A percentile compares a stretch with the other conserved stretches of the same genome.
Conservation (phyloP, 371 early-diverging fungal species). For the Saksenaea oblongispora region DNA sequence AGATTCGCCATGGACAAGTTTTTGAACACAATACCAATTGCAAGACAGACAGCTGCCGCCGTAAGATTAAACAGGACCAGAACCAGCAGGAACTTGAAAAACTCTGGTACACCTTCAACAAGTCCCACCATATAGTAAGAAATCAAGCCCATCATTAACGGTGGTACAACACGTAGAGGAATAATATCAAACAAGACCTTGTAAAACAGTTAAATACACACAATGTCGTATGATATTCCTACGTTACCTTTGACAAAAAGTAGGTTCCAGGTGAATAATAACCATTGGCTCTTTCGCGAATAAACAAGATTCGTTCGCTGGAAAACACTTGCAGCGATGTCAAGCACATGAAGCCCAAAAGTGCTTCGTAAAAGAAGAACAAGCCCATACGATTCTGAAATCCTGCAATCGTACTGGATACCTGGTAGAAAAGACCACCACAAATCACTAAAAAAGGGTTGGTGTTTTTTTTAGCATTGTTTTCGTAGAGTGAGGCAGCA, state of each 20-base stretch:
- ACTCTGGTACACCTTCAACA: slow-evolving; percentile 63
- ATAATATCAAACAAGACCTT: slow-evolving; percentile 79
- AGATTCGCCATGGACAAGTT: slow-evolving; percentile 83
- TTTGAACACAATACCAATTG: slow-evolving; percentile 74
- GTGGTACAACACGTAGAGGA: slow-evolving; percentile 87
- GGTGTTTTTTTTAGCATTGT: background rate
- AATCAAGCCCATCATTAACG: slow-evolving; percentile 83
- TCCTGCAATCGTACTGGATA: slow-evolving; percentile 79
- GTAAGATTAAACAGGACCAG: slow-evolving; percentile 87
- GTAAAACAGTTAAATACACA: background rate
- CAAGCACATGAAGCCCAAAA: slow-evolving; percentile 80
- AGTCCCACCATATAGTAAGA: slow-evolving; percentile 90
- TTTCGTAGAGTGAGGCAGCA: slow-evolving; percentile 15
- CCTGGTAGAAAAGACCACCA: slow-evolving; percentile 83
- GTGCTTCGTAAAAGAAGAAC: slow-evolving; percentile 81
- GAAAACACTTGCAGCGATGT: slow-evolving; percentile 78
- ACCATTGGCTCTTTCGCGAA: slow-evolving; percentile 84
- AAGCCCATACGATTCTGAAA: slow-evolving; percentile 89
- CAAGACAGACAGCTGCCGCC: slow-evolving; percentile 78
- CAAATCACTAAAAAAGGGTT: slow-evolving; percentile 59
- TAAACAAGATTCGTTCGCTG: slow-evolving; percentile 73
- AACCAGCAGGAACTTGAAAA: slow-evolving; percentile 82
- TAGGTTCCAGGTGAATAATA: slow-evolving; percentile 82
- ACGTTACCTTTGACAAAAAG: slow-evolving; percentile 65
- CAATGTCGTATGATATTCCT: slow-evolving; percentile 21